Conservation (phyloP, 176 grass and related monocot species). For the Avena eriantha region DNA sequence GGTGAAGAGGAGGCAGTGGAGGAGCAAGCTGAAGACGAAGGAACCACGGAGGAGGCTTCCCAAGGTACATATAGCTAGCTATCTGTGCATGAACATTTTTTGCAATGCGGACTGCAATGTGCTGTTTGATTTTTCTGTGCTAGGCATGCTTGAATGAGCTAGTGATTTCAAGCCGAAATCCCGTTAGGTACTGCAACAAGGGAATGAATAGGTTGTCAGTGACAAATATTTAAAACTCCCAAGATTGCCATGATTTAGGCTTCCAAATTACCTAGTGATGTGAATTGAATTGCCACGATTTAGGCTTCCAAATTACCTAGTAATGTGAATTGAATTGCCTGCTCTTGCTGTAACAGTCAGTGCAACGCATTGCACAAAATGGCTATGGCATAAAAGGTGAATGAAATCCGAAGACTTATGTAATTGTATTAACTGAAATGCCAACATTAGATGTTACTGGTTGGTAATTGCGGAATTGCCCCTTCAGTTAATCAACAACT, state of each 20-base stretch:
- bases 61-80: constrained; percentile 51
- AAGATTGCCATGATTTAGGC: not conserved
- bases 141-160: not conserved
- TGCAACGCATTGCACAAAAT: not conserved
- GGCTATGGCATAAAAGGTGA: not conserved
- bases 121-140: constrained; percentile 32
- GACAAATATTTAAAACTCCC: not conserved
- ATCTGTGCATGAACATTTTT: constrained; percentile 26
- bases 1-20: constrained; percentile 40
- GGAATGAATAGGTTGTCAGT: not conserved
- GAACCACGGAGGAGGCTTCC: constrained; percentile 28
- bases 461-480: too few relatives aligned
- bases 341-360: not conserved
- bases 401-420: not conserved
- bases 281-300: constrained; percentile 17
- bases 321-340: constrained; percentile 23
- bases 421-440: not conserved
- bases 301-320: not conserved
- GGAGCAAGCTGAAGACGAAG: constrained; percentile 36
- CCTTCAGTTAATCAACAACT: too few relatives aligned
- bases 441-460: not conserved
- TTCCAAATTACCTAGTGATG: not conserved
- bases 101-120: not conserved
- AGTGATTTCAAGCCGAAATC: not conserved
- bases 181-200: not conserved